Evolutionary conservation across 1,284 basidiomycete species (phyloP), one percentile per base, ranked within the genome.

Genomic region (Fomes fomentarius): DNA sequence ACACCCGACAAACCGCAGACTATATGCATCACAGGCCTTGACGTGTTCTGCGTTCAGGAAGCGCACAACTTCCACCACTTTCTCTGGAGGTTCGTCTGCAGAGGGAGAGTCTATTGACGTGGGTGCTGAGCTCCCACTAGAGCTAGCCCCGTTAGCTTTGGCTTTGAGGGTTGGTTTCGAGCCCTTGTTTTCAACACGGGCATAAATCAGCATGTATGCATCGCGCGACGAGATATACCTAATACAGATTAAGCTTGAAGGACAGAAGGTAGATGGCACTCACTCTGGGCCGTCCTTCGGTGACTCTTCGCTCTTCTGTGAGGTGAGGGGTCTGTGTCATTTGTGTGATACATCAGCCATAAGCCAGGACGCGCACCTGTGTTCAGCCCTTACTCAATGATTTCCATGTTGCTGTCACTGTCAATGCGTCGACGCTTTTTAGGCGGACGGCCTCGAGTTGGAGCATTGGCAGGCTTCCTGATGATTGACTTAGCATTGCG

Each of bases 121-220:
- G 1, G 31, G 22, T 22, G 22, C 2, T 11, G 21, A 12, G 12
- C 1, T 17, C 17, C 38, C 22, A 1, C n/a, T 10, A 1, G 28
- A 15, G 10, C 21, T 26, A 10, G 45, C n/a, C 5, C n/a, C 10
- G 9, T 22, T 22, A 1, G 39, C 49, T 14, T 63, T 41, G 37
- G n/a, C 15, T 24, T 47, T 33, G 2, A 24, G 43, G 3, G 34
- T 19, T 19, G 41, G 30, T 6, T 26, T 22, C 2, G 38, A 26
- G 14, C 7, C 43, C 22, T 40, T 46, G 24, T 46, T 17, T 14
- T 34, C 47, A 51, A 34, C 68, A 9, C 82, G 81, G 37, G 83
- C 81, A 71, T 96, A 97, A 47, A 97, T 87, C 34, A 96, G 80
- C 93, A 96, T 95, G 72, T 97, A 96, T 22, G 92, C 93, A 62